These are phyloP conservation scores for Hymenotorrendiella dingleyae DNA, from an alignment of 2,329 filamentous ascomycete species.

Conservation along the genomic window DNA sequence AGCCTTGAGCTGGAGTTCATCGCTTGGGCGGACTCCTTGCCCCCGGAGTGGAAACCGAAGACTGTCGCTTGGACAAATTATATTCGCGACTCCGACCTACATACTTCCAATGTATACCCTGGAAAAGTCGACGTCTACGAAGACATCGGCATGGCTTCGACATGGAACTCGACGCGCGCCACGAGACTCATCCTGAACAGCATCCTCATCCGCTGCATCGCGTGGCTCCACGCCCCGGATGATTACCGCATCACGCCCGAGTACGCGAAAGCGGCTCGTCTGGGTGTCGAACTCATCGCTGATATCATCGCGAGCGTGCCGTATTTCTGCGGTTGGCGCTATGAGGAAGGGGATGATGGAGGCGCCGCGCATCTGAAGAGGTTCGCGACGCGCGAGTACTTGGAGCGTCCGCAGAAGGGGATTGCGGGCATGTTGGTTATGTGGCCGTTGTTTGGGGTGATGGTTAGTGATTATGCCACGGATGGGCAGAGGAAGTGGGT, in stretches of 20 bases:
- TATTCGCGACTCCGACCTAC: constrained; percentile 43
- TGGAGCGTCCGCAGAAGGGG: constrained; percentile 34
- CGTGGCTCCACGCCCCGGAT: neutral
- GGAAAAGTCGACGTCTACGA: constrained; percentile 51
- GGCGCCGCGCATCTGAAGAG: constrained; percentile 38
- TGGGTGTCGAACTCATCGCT: constrained; percentile 44
- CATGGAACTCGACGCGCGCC: constrained; percentile 49
- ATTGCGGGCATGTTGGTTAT: constrained; percentile 51
- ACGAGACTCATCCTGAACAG: constrained; percentile 48
- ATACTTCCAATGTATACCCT: constrained; percentile 47
- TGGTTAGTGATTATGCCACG: constrained; percentile 50
- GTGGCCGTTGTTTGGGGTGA: constrained; percentile 48
- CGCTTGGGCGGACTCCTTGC: constrained; percentile 43
- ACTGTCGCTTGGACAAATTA: constrained; percentile 50
- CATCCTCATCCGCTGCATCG: neutral
- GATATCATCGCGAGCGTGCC: constrained; percentile 56
- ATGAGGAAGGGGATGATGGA: constrained; percentile 31
- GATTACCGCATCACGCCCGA: constrained; percentile 39
- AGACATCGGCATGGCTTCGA: constrained; percentile 49
- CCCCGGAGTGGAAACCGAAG: constrained; percentile 42
- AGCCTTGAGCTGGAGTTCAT: constrained; percentile 32
- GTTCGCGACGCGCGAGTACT: constrained; percentile 38
- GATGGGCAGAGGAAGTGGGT: constrained; percentile 50
- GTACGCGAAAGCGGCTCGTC: constrained; percentile 47
- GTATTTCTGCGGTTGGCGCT: constrained; percentile 47